These are phyloP conservation scores for Quercus parvula DNA, from an alignment of 306 rosid genomes.

Conservation along the genomic window DNA sequence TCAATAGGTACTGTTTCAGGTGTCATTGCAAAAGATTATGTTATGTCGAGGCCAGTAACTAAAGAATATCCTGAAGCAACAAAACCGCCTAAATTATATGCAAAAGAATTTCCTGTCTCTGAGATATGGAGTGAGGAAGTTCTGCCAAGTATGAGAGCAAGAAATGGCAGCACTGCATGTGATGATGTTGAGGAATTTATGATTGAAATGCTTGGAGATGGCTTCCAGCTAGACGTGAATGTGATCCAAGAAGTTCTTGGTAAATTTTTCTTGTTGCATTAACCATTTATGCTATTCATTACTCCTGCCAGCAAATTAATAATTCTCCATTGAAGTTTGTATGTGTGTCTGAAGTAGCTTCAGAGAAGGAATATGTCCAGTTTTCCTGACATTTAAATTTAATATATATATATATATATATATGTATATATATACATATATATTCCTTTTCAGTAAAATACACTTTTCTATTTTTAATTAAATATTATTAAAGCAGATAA, in stretches of 20 bases:
- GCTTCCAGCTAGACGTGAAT: constrained; percentile 33
- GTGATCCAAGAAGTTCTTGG: constrained; percentile 36
- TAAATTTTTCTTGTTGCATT: constrained; percentile 9
- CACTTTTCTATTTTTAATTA: neutral
- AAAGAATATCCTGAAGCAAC: constrained; percentile 8
- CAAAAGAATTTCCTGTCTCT: constrained; percentile 15
- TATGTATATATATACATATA: too few relatives aligned
- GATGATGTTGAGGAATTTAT: constrained; percentile 29
- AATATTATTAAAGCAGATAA: neutral
- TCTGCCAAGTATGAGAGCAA: neutral
- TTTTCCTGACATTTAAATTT: neutral
- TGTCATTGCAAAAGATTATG: constrained; percentile 32
- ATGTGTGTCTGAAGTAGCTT: neutral
- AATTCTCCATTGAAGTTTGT: neutral
- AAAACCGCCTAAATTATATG: constrained; percentile 29
- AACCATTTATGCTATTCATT: neutral
- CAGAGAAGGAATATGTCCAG: neutral
- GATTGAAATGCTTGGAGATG: constrained; percentile 37
- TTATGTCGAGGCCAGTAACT: constrained; percentile 3
- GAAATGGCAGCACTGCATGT: neutral
- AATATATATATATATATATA: too few relatives aligned
- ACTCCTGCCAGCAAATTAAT: neutral
- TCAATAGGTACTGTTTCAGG: constrained; percentile 37
- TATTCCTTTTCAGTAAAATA: neutral
- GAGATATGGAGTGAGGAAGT: constrained; percentile 25